Conservation (phyloP, 2,329 filamentous ascomycete species). For the Plenodomus biglobosus region DNA sequence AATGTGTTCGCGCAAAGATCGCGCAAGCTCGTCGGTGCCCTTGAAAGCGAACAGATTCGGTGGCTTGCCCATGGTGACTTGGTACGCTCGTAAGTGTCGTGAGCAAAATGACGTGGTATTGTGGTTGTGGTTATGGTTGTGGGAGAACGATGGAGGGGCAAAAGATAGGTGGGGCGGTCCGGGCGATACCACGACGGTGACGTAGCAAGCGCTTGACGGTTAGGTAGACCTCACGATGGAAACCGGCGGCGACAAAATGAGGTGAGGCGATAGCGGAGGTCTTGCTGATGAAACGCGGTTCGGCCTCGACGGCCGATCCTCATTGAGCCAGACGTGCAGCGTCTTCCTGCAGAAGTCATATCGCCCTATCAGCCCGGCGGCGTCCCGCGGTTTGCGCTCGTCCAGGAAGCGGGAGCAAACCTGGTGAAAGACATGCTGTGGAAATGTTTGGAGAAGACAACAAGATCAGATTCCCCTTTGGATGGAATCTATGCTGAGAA, state of each 20-base stretch:
- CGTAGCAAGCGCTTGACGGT: not conserved
- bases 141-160: conserved; percentile 16
- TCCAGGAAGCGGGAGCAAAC: not conserved
- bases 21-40: conserved; percentile 68
- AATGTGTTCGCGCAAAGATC: conserved; percentile 78
- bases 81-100: conserved; percentile 6
- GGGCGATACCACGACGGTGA: conserved; percentile 16
- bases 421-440: not conserved
- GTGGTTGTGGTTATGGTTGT: conserved; percentile 10
- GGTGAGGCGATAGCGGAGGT: conserved; percentile 1
- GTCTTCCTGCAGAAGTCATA: conserved; percentile 7
- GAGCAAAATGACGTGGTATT: conserved; percentile 9
- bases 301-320: conserved; percentile 10
- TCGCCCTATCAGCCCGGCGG: conserved; percentile 5
- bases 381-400: conserved; percentile 10
- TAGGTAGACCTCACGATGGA: conserved; percentile 1
- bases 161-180: conserved; percentile 10
- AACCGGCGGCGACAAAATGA: not conserved
- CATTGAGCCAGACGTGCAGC: conserved; percentile 15
- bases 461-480: not conserved
- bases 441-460: not conserved
- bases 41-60: conserved; percentile 78
- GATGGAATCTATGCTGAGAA: conserved; percentile 1
- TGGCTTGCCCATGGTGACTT: conserved; percentile 43
- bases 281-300: conserved; percentile 5